Evolutionary conservation across 2,329 filamentous ascomycete species (phyloP).

Genomic region (Colletotrichum noveboracense): DNA sequence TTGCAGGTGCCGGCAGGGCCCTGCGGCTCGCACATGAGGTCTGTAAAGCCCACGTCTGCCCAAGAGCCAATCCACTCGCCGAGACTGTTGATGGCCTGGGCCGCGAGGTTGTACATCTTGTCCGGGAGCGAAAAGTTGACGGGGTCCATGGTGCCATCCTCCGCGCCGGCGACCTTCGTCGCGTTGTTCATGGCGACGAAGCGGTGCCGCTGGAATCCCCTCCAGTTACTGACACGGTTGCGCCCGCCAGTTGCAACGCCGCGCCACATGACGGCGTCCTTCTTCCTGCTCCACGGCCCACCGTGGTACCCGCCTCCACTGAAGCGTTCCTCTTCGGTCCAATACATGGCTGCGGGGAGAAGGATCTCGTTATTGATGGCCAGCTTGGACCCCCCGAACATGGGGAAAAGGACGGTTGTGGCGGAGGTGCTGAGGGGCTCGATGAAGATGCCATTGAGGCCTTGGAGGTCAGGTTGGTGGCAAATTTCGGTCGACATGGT

Average conservation of each 20-base stretch:
- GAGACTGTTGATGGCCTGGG: constrained; percentile 48
- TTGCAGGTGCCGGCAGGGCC: constrained; percentile 44
- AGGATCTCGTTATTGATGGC: constrained; percentile 74
- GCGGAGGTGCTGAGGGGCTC: constrained; percentile 61
- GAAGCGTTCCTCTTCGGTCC: constrained; percentile 67
- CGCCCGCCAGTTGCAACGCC: constrained; percentile 70
- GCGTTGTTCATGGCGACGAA: constrained; percentile 77
- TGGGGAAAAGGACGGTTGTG: constrained; percentile 63
- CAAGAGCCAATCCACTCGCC: constrained; percentile 54
- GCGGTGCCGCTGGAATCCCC: constrained; percentile 75
- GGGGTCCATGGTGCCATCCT: constrained; percentile 44
- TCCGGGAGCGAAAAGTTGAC: constrained; percentile 61
- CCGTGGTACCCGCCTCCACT: constrained; percentile 61
- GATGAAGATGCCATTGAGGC: constrained; percentile 69
- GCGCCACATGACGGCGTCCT: constrained; percentile 63
- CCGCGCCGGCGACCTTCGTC: constrained; percentile 58
- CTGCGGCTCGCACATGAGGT: constrained; percentile 55
- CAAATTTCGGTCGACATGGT: constrained; percentile 67
- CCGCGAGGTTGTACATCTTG: constrained; percentile 50
- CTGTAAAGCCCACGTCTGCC: constrained; percentile 58
- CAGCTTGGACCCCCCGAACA: constrained; percentile 74
- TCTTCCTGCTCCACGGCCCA: constrained; percentile 62
- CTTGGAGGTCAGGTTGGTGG: constrained; percentile 68
- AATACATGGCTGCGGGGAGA: constrained; percentile 73
- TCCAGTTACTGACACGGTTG: constrained; percentile 69